Percentiles rank a stretch among this genome's conserved stretches.
Evolutionary conservation across 768 basidiomycete genomes (phyloP).

Genomic region (Calocybe cyanea): DNA sequence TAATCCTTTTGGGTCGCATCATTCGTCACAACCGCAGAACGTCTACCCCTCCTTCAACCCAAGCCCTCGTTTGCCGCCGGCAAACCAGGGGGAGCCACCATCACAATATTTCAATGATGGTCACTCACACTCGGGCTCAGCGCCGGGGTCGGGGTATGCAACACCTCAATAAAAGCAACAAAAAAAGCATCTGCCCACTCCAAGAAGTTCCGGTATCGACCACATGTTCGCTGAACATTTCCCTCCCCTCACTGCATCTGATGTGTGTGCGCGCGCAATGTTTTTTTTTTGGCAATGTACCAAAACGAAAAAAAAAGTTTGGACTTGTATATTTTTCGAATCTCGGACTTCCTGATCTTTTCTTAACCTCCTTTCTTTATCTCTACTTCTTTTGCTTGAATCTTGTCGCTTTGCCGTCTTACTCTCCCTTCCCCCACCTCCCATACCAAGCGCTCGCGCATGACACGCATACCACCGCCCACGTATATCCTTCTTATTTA

Average conservation of each 20-base stretch:
- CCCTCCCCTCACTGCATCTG: conserved; percentile 2
- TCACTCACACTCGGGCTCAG: conserved; percentile 35
- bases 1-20: conserved; percentile 38
- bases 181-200: not conserved
- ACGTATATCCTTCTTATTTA: not conserved
- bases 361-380: not conserved
- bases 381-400: too few species aligned
- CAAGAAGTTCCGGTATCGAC: not conserved
- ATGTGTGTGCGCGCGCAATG: too few species aligned
- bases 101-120: conserved; percentile 34
- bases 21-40: conserved; percentile 25
- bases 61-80: conserved; percentile 31
- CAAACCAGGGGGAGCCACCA: conserved; percentile 20
- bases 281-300: too few species aligned
- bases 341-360: not conserved
- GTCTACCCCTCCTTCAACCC: conserved; percentile 34
- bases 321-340: too few species aligned
- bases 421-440: too few species aligned
- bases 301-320: too few species aligned
- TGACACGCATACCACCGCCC: too few species aligned
- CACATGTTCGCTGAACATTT: not conserved
- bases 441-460: too few species aligned
- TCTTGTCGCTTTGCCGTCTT: not conserved
- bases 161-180: conserved; percentile 33
- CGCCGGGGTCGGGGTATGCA: conserved; percentile 44